These are phyloP conservation scores for Leptographium wingfieldii DNA, from an alignment of 2,329 filamentous ascomycete genomes.

Conservation along the genomic window DNA sequence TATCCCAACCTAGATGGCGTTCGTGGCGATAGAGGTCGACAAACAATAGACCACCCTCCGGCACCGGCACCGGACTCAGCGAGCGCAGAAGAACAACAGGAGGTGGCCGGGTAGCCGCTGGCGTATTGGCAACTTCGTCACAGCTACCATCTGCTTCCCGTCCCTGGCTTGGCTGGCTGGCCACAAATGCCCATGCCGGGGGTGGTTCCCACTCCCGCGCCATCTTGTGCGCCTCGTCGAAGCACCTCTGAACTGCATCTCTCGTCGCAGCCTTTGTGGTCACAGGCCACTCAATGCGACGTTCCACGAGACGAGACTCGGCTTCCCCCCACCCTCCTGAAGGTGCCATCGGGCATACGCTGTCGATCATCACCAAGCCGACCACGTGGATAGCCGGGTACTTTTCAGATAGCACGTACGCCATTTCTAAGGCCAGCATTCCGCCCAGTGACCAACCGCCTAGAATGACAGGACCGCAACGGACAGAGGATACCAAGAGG, in stretches of 20 bases:
- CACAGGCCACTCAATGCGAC: constrained; percentile 15
- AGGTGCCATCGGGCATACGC: constrained; percentile 22
- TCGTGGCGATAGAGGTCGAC: constrained; percentile 33
- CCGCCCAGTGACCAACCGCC: constrained; percentile 47
- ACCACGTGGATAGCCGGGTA: constrained; percentile 24
- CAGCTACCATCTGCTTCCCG: neutral
- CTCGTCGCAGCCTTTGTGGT: constrained; percentile 18
- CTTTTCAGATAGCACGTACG: constrained; percentile 24
- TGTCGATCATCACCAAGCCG: constrained; percentile 42
- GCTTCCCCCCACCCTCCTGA: constrained; percentile 4
- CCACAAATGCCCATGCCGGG: neutral
- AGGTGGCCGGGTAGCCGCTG: constrained; percentile 19
- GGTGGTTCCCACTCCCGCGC: constrained; percentile 28
- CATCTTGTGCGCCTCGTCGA: constrained; percentile 29
- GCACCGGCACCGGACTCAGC: constrained; percentile 24
- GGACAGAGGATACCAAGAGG: constrained; percentile 28
- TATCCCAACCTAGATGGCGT: constrained; percentile 34
- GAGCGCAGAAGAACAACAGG: constrained; percentile 33
- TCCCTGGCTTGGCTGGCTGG: neutral
- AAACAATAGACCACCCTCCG: constrained; percentile 14
- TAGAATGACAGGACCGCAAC: constrained; percentile 30
- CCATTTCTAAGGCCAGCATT: constrained; percentile 36
- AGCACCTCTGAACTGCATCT: constrained; percentile 23
- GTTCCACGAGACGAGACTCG: constrained; percentile 16
- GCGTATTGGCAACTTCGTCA: neutral